Evolutionary conservation across 1,139 yeast genomes (phyloP).

Genomic region (Spencermartinsiella ligniputridi): DNA sequence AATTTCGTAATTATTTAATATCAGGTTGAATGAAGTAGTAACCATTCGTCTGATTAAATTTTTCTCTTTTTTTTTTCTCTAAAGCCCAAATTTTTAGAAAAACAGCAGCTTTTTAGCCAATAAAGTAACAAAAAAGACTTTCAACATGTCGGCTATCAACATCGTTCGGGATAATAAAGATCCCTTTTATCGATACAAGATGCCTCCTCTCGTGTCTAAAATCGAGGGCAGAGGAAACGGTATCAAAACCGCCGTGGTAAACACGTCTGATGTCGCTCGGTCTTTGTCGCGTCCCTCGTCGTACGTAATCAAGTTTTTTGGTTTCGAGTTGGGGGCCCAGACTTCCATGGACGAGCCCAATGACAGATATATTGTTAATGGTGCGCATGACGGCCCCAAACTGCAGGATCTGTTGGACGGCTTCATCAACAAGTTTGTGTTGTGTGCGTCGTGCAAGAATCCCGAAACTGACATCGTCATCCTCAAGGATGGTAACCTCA

Average conservation of each 20-base stretch:
- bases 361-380: conserved; percentile 90
- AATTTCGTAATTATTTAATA: background rate
- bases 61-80: too few species aligned
- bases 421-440: conserved; percentile 84
- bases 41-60: too few species aligned
- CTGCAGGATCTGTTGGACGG: conserved; percentile 94
- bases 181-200: conserved; percentile 98
- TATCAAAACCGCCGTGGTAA: conserved; percentile 91
- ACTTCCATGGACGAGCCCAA: conserved; percentile 73
- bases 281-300: conserved; percentile 91
- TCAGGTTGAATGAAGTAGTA: background rate
- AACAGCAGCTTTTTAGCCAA: background rate
- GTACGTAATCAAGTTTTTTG: conserved; percentile 89
- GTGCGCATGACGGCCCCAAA: conserved; percentile 87
- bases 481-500: conserved; percentile 70
- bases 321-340: conserved; percentile 96
- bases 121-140: background rate
- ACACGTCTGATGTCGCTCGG: conserved; percentile 88
- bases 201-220: conserved; percentile 97
- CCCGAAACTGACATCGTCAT: conserved; percentile 94
- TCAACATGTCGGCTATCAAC: conserved; percentile 75
- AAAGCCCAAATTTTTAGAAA: too few species aligned
- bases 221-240: conserved; percentile 99
- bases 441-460: conserved; percentile 92
- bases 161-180: conserved; percentile 97